phyloP scores from a whole-genome alignment of 441 rosid species.

The Aquilaria agallochum region DNA sequence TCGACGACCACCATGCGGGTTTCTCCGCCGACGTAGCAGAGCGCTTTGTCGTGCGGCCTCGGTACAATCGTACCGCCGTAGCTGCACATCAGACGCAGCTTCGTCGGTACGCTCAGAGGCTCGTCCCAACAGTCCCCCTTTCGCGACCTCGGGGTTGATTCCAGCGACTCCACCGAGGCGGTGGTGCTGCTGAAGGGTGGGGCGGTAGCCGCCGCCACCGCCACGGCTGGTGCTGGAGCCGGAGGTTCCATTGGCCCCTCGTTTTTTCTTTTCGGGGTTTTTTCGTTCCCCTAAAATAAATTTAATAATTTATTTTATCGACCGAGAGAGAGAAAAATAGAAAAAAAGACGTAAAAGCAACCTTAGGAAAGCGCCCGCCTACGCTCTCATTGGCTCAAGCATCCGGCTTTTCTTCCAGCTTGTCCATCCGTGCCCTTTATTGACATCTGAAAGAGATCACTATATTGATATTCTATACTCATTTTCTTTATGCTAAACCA shows the following conservation, averaged over 20 bases:
- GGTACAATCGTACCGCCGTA: slow-evolving; percentile 95
- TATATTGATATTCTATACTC: too few species aligned
- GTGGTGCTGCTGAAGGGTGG: neutral
- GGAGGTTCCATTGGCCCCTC: slow-evolving; percentile 21
- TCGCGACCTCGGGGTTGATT: slow-evolving; percentile 86
- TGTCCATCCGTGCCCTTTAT: too few species aligned
- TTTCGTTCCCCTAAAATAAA: too few species aligned
- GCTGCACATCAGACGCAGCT: slow-evolving; percentile 96
- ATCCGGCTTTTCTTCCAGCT: slow-evolving; percentile 12
- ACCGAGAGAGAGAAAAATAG: neutral
- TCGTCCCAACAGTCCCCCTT: slow-evolving; percentile 75
- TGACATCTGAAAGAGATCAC: too few species aligned
- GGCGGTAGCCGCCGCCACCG: slow-evolving; percentile 3
- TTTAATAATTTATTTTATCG: too few species aligned
- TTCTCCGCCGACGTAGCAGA: slow-evolving; percentile 92
- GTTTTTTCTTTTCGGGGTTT: too few species aligned
- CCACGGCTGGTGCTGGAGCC: slow-evolving; percentile 5
- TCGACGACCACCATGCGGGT: slow-evolving; percentile 88
- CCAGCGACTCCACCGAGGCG: slow-evolving; percentile 54
- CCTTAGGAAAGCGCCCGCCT: neutral
- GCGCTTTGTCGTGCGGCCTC: slow-evolving; percentile 88
- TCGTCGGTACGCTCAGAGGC: slow-evolving; percentile 32
- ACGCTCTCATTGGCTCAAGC: slow-evolving; percentile 24
- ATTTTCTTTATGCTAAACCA: too few species aligned
- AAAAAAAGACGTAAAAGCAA: neutral